These are phyloP conservation scores for Russula emetica DNA, from an alignment of 768 basidiomycete genomes.

Conservation along the genomic window DNA sequence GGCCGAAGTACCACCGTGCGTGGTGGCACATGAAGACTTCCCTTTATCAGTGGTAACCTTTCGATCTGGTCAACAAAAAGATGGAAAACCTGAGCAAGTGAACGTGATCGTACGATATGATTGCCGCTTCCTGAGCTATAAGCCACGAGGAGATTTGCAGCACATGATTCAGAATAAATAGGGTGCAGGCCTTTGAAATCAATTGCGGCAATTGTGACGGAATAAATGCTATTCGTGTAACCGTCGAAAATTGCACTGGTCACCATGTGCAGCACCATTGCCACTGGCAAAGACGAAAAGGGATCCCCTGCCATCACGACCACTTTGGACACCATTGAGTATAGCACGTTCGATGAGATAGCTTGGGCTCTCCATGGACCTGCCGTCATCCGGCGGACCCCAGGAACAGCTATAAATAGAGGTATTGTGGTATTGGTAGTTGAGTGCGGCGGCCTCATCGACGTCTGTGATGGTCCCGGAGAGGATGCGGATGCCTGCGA, in stretches of 20 bases:
- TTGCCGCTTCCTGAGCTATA: slow-evolving; percentile 94
- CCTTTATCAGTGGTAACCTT: slow-evolving; percentile 96
- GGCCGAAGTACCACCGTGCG: slow-evolving; percentile 95
- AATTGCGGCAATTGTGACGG: slow-evolving; percentile 92
- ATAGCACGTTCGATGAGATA: slow-evolving; percentile 92
- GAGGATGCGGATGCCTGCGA: slow-evolving; percentile 92
- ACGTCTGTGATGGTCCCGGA: slow-evolving; percentile 92
- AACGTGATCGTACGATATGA: slow-evolving; percentile 66
- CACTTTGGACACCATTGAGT: slow-evolving; percentile 88
- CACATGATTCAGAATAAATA: slow-evolving; percentile 95
- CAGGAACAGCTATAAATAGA: slow-evolving; percentile 96
- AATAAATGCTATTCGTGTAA: slow-evolving; percentile 97
- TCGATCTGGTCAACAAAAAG: slow-evolving; percentile 25
- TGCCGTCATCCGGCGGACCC: slow-evolving; percentile 96
- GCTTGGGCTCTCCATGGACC: slow-evolving; percentile 89
- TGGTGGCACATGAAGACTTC: slow-evolving; percentile 69
- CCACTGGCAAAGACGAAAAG: slow-evolving; percentile 97
- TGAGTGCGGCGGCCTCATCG: slow-evolving; percentile 92
- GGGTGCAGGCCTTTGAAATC: slow-evolving; percentile 93
- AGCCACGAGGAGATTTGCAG: slow-evolving; percentile 94
- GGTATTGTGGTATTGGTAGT: slow-evolving; percentile 88
- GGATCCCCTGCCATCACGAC: slow-evolving; percentile 84
- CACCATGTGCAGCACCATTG: slow-evolving; percentile 85
- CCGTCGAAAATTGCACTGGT: slow-evolving; percentile 99
- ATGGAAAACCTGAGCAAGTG: slow-evolving; percentile 6